Base-by-base conservation (phyloP, 2,329 filamentous ascomycete species). In the Aciculosporium take region DNA sequence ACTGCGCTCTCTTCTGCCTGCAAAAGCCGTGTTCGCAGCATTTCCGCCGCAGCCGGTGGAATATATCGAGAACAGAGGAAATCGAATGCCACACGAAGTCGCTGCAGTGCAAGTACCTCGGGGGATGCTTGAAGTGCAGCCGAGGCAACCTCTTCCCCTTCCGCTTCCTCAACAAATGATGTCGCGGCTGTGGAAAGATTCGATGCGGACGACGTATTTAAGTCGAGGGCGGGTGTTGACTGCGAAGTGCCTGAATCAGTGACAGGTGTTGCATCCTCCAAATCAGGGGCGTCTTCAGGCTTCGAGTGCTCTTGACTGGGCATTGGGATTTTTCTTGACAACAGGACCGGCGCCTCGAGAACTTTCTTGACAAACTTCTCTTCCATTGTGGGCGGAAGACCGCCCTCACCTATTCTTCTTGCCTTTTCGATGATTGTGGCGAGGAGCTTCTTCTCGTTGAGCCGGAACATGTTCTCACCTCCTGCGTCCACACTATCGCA, bases 401-500 rank as follows among this genome's bases (percentile, higher is more conserved):
- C 76, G 1, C 62, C 65, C 4, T 64, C 60, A n/a, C 70, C 68
- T 69, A 93, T 81, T 5, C 68, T 68, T 46, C 70, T 68, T 5
- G 87, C 86, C 59, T 95, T 96, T 15, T 60, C 54, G 6, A 88
- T 47, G 1, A 96, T 54, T 42, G 80, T 69, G 2, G 60, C 54
- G 6, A 81, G 53, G 1, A 95, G 70, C 55, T 87, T 94, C 10
- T 68, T 63, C 52, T 83, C 72, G 51, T 71, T 91, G 20, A 94
- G 64, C 10, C 86, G 76, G 59, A 83, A 94, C 84, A 95, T 86
- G 41, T 65, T 75, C 58, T 95, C 87, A 45, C 84, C 84, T 12
- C 82, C 84, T 1, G 83, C 84, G 27, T 91, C 81, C 9, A 93
- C 81, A 0, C 72, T 81, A 52, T 95, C 87, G 60, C 88, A 94